Conservation (phyloP, 495 filamentous ascomycete species). For the Amphirosellinia nigrospora region DNA sequence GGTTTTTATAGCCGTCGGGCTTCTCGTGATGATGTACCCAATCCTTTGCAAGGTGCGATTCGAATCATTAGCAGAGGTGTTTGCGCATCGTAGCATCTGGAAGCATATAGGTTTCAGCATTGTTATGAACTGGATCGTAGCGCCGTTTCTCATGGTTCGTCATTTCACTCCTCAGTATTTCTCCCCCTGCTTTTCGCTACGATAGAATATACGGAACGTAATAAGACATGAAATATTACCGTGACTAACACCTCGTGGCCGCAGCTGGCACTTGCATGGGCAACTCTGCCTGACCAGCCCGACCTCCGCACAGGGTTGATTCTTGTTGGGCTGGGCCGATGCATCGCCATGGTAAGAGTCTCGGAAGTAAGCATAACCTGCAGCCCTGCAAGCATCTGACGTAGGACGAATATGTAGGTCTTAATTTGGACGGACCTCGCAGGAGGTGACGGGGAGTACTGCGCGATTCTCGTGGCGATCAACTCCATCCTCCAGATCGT, state of each 20-base stretch:
- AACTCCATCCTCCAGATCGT: conserved; percentile 90
- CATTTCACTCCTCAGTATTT: conserved; percentile 17
- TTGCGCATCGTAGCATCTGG: conserved; percentile 70
- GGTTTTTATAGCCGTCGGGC: conserved; percentile 66
- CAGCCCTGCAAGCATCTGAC: conserved; percentile 17
- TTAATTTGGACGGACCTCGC: conserved; percentile 82
- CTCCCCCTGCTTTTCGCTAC: neutral
- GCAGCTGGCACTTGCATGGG: conserved; percentile 77
- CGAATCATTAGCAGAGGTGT: conserved; percentile 75
- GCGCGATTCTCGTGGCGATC: conserved; percentile 86
- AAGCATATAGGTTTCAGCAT: conserved; percentile 80
- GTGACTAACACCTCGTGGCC: neutral
- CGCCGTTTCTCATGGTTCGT: conserved; percentile 84
- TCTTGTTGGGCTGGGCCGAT: conserved; percentile 77
- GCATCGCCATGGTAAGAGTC: conserved; percentile 78
- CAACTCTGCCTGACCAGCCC: conserved; percentile 75
- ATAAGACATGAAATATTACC: neutral
- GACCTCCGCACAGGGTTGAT: conserved; percentile 75
- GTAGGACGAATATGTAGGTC: conserved; percentile 50
- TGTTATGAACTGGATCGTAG: conserved; percentile 87
- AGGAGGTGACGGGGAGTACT: conserved; percentile 81
- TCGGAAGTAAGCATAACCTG: neutral
- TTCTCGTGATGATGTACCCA: conserved; percentile 95
- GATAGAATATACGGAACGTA: neutral
- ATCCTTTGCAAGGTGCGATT: conserved; percentile 92